Evolutionary conservation across 345 rosid species (phyloP), one percentile per base, ranked within the genome.

Genomic region (Hypericum perforatum): DNA sequence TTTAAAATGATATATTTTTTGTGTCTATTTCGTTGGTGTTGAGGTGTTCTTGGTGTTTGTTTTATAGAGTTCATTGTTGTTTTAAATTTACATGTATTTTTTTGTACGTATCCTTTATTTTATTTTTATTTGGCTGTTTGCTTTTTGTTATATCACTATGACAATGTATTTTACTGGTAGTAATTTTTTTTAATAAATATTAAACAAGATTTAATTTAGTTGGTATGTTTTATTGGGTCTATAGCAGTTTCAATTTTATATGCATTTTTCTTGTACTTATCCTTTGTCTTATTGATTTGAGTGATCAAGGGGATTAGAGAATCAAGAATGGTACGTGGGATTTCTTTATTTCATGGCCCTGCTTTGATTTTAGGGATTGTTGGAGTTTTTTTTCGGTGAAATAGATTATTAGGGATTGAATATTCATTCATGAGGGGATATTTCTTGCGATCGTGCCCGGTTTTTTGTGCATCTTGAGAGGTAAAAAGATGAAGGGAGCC

Each of bases 321-420:
- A 65, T 60, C 66, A 58, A 16, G 8, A 56, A 22, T 22, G 32
- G 32, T 22, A 22, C 32, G 32, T 22, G 32, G 32, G 32, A 10
- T 53, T 60, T 50, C 49, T 59, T 62, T 62, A 67, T 62, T 50
- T 29, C 11, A 58, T n/a, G 8, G 9, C 5, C 53, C 10, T 63
- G 74, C 89, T 76, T 78, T 74, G 77, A 74, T 53, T 66, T 72
- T 82, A 68, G 80, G 70, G 72, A 41, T 63, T 49, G 57, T 53
- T 52, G 16, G 60, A 46, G 9, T 0, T 55, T 8, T 63, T 72
- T 84, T 76, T 78, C 72, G 77, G 72, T 53, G 63, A 70, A 78
- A 68, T 78, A 68, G 72, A 41, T 63, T 49, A 54, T 53, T 52
- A n/a, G 60, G 48, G 67, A 54, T 66, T 64, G 63, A 57, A 54